Conservation (phyloP, 2,329 filamentous ascomycete genomes). For the Microcyclospora pomicola region DNA sequence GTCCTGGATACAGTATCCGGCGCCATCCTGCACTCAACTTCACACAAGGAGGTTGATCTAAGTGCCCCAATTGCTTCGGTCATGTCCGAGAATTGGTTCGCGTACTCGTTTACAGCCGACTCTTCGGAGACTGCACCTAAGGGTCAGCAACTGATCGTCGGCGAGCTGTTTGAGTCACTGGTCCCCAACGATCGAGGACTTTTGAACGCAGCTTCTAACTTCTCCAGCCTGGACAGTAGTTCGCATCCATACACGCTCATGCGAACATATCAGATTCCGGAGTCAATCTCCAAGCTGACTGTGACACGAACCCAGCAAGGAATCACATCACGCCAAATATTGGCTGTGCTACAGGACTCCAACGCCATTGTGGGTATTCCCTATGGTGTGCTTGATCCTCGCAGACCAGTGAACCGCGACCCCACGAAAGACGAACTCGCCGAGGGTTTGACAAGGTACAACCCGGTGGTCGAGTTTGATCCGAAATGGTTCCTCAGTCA, state of each 20-base stretch:
- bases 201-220: conserved; percentile 54
- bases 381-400: conserved; percentile 65
- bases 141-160: conserved; percentile 73
- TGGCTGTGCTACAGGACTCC: conserved; percentile 61
- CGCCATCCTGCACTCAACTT: conserved; percentile 56
- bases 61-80: conserved; percentile 60
- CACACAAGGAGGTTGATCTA: conserved; percentile 60
- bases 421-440: conserved; percentile 65
- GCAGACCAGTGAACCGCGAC: conserved; percentile 73
- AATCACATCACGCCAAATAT: conserved; percentile 68
- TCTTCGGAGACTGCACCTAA: conserved; percentile 45
- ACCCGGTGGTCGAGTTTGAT: conserved; percentile 67
- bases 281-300: conserved; percentile 63
- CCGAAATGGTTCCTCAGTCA: conserved; percentile 70
- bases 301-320: conserved; percentile 87
- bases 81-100: conserved; percentile 90
- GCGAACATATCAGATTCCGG: conserved; percentile 67
- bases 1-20: conserved; percentile 80
- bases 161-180: conserved; percentile 82
- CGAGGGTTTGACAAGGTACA: conserved; percentile 69
- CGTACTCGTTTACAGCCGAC: conserved; percentile 58
- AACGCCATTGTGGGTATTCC: conserved; percentile 70
- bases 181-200: conserved; percentile 72
- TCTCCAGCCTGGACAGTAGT: conserved; percentile 58
- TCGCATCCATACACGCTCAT: conserved; percentile 61